These are phyloP conservation scores for Pythium chondricola DNA, from an alignment of 352 stramenopile species.

Conservation along the genomic window DNA sequence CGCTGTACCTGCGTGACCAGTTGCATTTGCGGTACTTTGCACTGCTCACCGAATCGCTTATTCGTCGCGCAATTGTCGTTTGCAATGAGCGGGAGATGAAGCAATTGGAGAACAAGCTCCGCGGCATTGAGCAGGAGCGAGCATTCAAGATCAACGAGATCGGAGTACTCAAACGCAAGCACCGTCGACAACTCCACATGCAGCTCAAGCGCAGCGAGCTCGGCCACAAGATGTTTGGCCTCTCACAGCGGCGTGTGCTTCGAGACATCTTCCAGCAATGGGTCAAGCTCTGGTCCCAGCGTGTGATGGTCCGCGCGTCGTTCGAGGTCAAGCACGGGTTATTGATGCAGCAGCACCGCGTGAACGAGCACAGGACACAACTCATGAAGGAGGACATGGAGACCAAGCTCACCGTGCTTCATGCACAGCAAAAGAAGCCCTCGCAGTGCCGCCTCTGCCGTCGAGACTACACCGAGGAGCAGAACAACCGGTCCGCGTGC, in stretches of 20 bases:
- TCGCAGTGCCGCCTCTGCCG: constrained; percentile 57
- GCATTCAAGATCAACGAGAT: constrained; percentile 47
- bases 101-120: constrained; percentile 27
- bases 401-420: constrained; percentile 45
- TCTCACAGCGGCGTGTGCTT: constrained; percentile 24
- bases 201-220: constrained; percentile 42
- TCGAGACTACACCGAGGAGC: constrained; percentile 58
- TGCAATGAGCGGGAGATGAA: constrained; percentile 37
- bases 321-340: constrained; percentile 67
- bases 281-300: constrained; percentile 50
- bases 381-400: constrained; percentile 4
- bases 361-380: constrained; percentile 20
- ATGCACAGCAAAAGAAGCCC: constrained; percentile 50
- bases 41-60: constrained; percentile 49
- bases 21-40: constrained; percentile 52
- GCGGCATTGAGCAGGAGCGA: constrained; percentile 31
- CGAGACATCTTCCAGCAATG: constrained; percentile 55
- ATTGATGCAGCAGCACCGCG: constrained; percentile 42
- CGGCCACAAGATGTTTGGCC: constrained; percentile 45
- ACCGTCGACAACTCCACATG: constrained; percentile 34
- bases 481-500: constrained; percentile 64
- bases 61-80: constrained; percentile 37
- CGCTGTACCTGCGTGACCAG: constrained; percentile 45
- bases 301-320: constrained; percentile 42
- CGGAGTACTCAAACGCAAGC: constrained; percentile 38